phyloP scores from a whole-genome alignment of 179 eudicot species.

The Nepenthes alata region DNA sequence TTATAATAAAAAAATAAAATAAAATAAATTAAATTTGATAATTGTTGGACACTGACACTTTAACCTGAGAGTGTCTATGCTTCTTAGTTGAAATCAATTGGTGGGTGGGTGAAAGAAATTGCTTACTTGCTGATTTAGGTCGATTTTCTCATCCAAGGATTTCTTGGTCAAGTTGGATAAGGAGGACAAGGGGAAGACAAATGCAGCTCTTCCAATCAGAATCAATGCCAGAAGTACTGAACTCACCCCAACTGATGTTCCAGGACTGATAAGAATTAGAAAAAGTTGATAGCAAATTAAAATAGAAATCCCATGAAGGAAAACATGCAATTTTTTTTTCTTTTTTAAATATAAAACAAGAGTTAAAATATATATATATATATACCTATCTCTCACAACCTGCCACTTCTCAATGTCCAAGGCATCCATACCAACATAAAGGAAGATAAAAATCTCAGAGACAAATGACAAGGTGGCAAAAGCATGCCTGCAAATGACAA shows the following conservation, averaged over 20 bases:
- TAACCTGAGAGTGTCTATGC: too few relatives aligned
- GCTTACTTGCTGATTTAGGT: slow-evolving; percentile 17
- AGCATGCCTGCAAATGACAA: slow-evolving; percentile 16
- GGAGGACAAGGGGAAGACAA: slow-evolving; percentile 21
- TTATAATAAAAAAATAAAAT: too few relatives aligned
- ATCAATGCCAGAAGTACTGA: slow-evolving; percentile 18
- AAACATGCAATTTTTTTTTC: background rate
- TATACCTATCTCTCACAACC: slow-evolving; percentile 22
- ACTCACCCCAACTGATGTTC: slow-evolving; percentile 21
- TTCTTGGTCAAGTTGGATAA: slow-evolving; percentile 21
- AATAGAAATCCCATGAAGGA: background rate
- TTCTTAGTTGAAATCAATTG: too few relatives aligned
- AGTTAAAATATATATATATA: background rate
- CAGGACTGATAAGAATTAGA: slow-evolving; percentile 8
- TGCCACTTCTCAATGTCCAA: slow-evolving; percentile 27
- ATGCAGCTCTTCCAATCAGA: slow-evolving; percentile 25
- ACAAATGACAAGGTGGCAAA: slow-evolving; percentile 24
- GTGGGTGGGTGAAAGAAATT: background rate
- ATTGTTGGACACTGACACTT: too few relatives aligned
- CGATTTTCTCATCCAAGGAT: slow-evolving; percentile 12
- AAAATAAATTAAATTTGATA: too few relatives aligned
- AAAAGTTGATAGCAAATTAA: background rate
- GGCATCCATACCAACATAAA: slow-evolving; percentile 26
- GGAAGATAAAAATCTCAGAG: slow-evolving; percentile 24
- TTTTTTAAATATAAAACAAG: background rate